Base-by-base conservation (phyloP, 345 rosid genomes). In the Eucalyptus sp. region DNA sequence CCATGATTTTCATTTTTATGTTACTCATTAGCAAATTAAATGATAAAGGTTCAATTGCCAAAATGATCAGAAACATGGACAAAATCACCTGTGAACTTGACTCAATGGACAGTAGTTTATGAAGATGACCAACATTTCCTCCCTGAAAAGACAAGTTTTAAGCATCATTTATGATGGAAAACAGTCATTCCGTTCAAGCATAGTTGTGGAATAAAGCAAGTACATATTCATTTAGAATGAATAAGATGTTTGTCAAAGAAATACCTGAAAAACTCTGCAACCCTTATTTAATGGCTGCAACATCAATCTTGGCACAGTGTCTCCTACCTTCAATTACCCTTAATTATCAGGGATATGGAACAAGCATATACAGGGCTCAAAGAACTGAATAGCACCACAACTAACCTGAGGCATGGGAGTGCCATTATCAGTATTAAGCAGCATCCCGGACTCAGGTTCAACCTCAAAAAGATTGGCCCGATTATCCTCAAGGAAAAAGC, bases 51-150 rank as follows among this genome's bases (percentile, higher is more conserved):
- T 76, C 83, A 18, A 41, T 20, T 76, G 48, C 83, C 48, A 41
- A 76, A 37, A 37, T 76, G 43, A 76, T 76, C 29, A 37, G 27
- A 37, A 44, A 56, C 8, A 86, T 4, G 10, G 46, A 49, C 46
- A 51, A 64, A 18, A 64, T 89, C 89, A 94, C 99, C 98, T 98
- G 99, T 88, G 99, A 95, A 88, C 99, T 98, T 91, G 99, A 95
- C 91, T 95, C 98, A 29, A 98, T 94, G 48, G 99, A 97, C 24
- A 98, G 99, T 92, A 98, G 93, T 90, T 94, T 97, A 93, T 97
- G 99, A 90, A 98, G 96, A 94, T 98, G 99, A 87, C 94, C 96
- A 29, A 98, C 99, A 92, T 90, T 98, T 83, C 99, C 99, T 86
- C 99, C 99, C 96, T 95, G 91, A 80, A 91, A 90, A 58, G 87